Evolutionary conservation across 2,329 filamentous ascomycete genomes (phyloP).

Genomic region (Xylaria multiplex): DNA sequence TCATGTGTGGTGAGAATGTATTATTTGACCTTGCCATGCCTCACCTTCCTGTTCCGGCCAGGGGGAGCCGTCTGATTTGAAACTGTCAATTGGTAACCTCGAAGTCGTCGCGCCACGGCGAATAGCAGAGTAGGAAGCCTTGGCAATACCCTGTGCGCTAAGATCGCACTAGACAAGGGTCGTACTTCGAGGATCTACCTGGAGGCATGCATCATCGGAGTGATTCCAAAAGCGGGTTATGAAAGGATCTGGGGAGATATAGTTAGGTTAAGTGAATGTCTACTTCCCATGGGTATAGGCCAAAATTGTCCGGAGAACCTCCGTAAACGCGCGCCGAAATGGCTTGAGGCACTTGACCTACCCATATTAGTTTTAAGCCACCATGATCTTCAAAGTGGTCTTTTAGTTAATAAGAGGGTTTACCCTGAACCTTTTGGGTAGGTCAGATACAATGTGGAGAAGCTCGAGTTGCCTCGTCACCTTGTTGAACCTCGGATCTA

Average conservation of each 20-base stretch:
- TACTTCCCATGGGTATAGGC: conserved; percentile 7
- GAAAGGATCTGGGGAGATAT: conserved; percentile 21
- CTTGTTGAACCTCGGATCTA: not conserved
- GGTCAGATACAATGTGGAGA: conserved; percentile 17
- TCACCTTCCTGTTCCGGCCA: conserved; percentile 38
- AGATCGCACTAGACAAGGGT: conserved; percentile 35
- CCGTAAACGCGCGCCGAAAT: conserved; percentile 26
- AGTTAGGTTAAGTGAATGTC: conserved; percentile 20
- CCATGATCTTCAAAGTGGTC: conserved; percentile 7
- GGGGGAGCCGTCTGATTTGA: conserved; percentile 33
- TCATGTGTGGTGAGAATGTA: conserved; percentile 12
- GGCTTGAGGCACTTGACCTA: conserved; percentile 24
- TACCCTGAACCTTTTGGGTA: not conserved
- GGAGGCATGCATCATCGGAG: conserved; percentile 28
- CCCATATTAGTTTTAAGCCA: conserved; percentile 23
- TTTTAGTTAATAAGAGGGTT: conserved; percentile 18
- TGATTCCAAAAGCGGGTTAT: conserved; percentile 32
- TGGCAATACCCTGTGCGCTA: conserved; percentile 15
- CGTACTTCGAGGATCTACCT: conserved; percentile 24
- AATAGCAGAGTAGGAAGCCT: conserved; percentile 24
- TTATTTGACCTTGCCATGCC: conserved; percentile 10
- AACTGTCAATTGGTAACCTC: conserved; percentile 27
- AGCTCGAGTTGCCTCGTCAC: not conserved
- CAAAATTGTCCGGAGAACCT: conserved; percentile 36
- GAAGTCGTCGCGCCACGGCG: conserved; percentile 23